Conservation (phyloP, 768 basidiomycete species). For the Ephemerocybe angulata region DNA sequence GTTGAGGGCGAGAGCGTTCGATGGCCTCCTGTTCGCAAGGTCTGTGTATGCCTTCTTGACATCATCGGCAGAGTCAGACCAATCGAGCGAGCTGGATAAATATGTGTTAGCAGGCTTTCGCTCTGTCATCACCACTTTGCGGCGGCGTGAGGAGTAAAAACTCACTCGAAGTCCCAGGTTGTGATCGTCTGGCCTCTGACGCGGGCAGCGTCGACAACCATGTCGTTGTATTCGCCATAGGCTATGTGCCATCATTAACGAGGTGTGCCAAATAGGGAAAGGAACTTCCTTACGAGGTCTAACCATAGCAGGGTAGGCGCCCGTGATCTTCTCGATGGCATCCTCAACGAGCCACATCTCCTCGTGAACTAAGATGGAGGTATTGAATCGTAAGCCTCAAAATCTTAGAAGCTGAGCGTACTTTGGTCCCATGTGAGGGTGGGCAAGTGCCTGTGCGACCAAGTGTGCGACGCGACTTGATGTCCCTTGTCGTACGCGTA, state of each 20-base stretch:
- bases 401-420: constrained; percentile 9
- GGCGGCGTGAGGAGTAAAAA: background rate
- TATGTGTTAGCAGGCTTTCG: background rate
- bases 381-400: background rate
- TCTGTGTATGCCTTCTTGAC: constrained; percentile 1
- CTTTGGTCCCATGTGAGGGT: constrained; percentile 25
- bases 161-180: constrained; percentile 22
- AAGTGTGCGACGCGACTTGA: constrained; percentile 34
- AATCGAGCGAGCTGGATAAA: constrained; percentile 13
- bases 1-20: constrained; percentile 4
- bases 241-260: constrained; percentile 7
- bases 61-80: constrained; percentile 18
- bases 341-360: constrained; percentile 23
- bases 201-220: constrained; percentile 13
- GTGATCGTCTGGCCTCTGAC: constrained; percentile 12
- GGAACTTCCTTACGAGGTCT: constrained; percentile 21
- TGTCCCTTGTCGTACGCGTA: constrained; percentile 24
- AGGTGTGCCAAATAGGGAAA: background rate
- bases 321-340: constrained; percentile 21
- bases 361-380: constrained; percentile 14
- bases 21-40: background rate
- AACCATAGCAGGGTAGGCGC: constrained; percentile 21
- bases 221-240: constrained; percentile 15
- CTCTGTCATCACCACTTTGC: background rate
- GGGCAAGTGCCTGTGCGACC: constrained; percentile 30